Evolutionary conservation across 2,329 filamentous ascomycete species (phyloP).

Genomic region (Colletotrichum phormii): DNA sequence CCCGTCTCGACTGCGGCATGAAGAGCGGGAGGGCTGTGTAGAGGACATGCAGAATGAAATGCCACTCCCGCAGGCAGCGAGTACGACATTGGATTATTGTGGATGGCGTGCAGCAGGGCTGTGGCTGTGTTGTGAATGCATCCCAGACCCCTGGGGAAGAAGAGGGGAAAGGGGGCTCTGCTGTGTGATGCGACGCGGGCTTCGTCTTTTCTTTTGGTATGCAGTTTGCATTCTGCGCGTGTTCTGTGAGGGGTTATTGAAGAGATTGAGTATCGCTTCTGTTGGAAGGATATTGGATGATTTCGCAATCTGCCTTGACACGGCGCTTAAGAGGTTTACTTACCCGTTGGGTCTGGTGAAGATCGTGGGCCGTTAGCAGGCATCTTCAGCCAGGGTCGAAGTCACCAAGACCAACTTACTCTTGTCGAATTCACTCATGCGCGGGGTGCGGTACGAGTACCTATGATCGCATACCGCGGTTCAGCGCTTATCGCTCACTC

Average conservation of each 20-base stretch:
- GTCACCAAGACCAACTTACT: background rate
- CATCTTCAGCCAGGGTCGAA: background rate
- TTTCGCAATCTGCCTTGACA: background rate
- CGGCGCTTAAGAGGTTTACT: too few species aligned
- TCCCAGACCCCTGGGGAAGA: too few species aligned
- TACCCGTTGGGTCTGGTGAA: too few species aligned
- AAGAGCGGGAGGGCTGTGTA: constrained; percentile 2
- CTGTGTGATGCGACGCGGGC: background rate
- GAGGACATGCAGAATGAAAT: background rate
- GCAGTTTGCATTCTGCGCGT: background rate
- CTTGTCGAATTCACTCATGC: background rate
- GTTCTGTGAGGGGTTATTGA: too few species aligned
- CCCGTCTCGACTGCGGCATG: constrained; percentile 17
- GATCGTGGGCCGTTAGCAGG: background rate
- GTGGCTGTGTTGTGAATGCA: constrained; percentile 23
- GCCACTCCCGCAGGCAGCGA: background rate
- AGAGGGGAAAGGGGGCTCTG: background rate
- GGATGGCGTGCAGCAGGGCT: constrained; percentile 10
- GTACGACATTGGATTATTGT: background rate
- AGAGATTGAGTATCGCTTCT: too few species aligned
- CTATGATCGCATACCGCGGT: background rate
- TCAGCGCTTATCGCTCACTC: background rate
- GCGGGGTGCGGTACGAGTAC: background rate
- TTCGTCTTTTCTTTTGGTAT: background rate
- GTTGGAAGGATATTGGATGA: too few species aligned